A percentile compares a stretch with the other conserved stretches of the same genome.
These are phyloP conservation scores for Penicillium sp. DNA, from an alignment of 2,329 filamentous ascomycete genomes.

Conservation along the genomic window DNA sequence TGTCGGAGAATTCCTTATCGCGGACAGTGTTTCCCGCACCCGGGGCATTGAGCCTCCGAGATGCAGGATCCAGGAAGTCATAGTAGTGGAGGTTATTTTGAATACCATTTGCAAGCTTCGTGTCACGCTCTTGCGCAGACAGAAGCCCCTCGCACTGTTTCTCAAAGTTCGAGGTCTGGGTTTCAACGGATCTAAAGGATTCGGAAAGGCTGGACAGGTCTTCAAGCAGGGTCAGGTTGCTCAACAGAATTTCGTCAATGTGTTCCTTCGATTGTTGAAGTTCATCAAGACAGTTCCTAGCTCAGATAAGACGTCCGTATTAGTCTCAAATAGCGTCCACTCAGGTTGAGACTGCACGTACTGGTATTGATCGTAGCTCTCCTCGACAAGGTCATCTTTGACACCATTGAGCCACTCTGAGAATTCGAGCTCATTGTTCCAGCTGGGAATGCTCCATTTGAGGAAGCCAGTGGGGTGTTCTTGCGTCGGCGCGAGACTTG, in stretches of 20 bases:
- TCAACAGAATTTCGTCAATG: slow-evolving; percentile 72
- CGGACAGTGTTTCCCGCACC: slow-evolving; percentile 84
- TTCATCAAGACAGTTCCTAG: slow-evolving; percentile 74
- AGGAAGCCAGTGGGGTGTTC: slow-evolving; percentile 4
- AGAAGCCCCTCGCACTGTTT: slow-evolving; percentile 87
- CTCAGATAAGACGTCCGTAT: slow-evolving; percentile 4
- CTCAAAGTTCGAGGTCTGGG: slow-evolving; percentile 89
- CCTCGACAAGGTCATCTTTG: slow-evolving; percentile 69
- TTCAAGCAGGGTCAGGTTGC: slow-evolving; percentile 72
- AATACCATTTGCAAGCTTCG: slow-evolving; percentile 77
- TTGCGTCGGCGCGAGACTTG: slow-evolving; percentile 15
- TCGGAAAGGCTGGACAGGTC: slow-evolving; percentile 76
- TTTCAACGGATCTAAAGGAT: slow-evolving; percentile 83
- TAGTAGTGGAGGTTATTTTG: slow-evolving; percentile 93
- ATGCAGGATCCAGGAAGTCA: slow-evolving; percentile 86
- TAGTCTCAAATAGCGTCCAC: slow-evolving; percentile 4
- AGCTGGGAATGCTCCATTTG: slow-evolving; percentile 12
- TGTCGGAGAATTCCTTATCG: slow-evolving; percentile 79
- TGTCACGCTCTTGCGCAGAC: slow-evolving; percentile 74
- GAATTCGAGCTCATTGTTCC: slow-evolving; percentile 57
- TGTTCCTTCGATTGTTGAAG: slow-evolving; percentile 77
- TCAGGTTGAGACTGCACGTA: slow-evolving; percentile 45
- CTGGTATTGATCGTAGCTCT: slow-evolving; percentile 83
- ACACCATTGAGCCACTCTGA: slow-evolving; percentile 58
- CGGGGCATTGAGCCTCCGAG: slow-evolving; percentile 84